phyloP scores from a whole-genome alignment of 164 flowering plant species.

The Buxus sempervirens region DNA sequence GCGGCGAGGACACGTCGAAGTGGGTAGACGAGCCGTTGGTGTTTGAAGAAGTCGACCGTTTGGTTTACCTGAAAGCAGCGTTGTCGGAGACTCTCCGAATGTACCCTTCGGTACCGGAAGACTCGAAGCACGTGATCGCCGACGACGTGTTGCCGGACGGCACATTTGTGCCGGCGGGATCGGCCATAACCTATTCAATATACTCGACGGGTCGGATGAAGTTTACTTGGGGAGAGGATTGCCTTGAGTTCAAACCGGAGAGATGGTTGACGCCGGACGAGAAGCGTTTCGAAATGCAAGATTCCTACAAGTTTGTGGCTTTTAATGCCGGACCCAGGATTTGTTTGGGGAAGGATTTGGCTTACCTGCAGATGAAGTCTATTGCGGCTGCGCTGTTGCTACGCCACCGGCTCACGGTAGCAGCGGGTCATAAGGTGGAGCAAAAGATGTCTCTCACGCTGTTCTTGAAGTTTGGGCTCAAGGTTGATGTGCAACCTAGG shows the following conservation, averaged over 20 bases:
- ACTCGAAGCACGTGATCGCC: conserved; percentile 52
- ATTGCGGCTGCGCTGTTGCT: conserved; percentile 76
- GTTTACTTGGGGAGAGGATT: conserved; percentile 57
- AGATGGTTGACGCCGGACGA: conserved; percentile 52
- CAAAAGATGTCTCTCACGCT: conserved; percentile 90
- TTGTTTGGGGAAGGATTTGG: conserved; percentile 85
- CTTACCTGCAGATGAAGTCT: conserved; percentile 90
- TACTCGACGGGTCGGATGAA: conserved; percentile 60
- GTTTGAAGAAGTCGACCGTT: conserved; percentile 63
- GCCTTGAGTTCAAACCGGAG: conserved; percentile 55
- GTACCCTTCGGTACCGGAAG: conserved; percentile 69
- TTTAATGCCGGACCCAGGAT: conserved; percentile 92
- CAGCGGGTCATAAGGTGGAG: conserved; percentile 67
- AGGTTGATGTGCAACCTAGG: conserved; percentile 54
- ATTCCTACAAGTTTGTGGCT: conserved; percentile 56
- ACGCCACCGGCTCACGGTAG: conserved; percentile 65
- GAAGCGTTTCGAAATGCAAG: conserved; percentile 27
- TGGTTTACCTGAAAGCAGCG: conserved; percentile 56
- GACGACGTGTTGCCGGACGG: conserved; percentile 65
- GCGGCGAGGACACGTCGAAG: conserved; percentile 40
- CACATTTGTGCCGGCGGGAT: conserved; percentile 60
- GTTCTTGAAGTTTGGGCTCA: conserved; percentile 90
- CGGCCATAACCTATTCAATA: conserved; percentile 59
- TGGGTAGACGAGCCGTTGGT: conserved; percentile 55
- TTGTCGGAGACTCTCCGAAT: conserved; percentile 59